These are phyloP conservation scores for Solanum chiquidenum DNA, from an alignment of 257 asterid species.

Conservation along the genomic window DNA sequence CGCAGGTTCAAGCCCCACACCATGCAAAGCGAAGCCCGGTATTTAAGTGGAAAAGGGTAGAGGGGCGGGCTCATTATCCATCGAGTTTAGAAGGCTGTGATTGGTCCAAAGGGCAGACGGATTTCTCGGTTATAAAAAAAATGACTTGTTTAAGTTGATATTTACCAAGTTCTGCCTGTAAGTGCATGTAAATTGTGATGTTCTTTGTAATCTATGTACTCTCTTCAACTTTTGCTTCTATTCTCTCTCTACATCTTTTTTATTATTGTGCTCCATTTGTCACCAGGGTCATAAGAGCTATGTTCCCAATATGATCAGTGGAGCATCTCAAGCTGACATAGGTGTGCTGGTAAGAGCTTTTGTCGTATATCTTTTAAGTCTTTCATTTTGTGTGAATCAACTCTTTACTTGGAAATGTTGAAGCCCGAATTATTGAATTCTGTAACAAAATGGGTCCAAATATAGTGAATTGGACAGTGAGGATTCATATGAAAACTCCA, in stretches of 20 bases:
- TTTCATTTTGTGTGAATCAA: not conserved
- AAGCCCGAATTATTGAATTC: not conserved
- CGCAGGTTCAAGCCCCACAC: not conserved
- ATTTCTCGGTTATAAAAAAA: not conserved
- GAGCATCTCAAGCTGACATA: constrained; percentile 97
- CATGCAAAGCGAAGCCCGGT: not conserved
- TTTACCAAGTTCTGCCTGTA: not conserved
- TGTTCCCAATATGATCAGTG: constrained; percentile 99
- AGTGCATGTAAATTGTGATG: not conserved
- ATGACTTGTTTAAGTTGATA: not conserved
- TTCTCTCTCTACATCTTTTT: not conserved
- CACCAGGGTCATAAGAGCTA: constrained; percentile 96
- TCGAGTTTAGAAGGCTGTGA: not conserved
- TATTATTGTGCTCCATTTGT: not conserved
- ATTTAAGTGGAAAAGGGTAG: not conserved
- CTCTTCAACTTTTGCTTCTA: not conserved
- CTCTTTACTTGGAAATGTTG: not conserved
- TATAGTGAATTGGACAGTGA: not conserved
- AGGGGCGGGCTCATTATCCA: not conserved
- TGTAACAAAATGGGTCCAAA: not conserved
- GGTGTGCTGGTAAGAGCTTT: constrained; percentile 72
- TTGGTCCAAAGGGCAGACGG: not conserved
- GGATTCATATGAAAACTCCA: not conserved
- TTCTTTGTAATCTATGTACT: not conserved
- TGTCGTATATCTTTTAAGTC: not conserved